Base-by-base conservation (phyloP, 2,329 filamentous ascomycete species). In the Pyricularia sp. region DNA sequence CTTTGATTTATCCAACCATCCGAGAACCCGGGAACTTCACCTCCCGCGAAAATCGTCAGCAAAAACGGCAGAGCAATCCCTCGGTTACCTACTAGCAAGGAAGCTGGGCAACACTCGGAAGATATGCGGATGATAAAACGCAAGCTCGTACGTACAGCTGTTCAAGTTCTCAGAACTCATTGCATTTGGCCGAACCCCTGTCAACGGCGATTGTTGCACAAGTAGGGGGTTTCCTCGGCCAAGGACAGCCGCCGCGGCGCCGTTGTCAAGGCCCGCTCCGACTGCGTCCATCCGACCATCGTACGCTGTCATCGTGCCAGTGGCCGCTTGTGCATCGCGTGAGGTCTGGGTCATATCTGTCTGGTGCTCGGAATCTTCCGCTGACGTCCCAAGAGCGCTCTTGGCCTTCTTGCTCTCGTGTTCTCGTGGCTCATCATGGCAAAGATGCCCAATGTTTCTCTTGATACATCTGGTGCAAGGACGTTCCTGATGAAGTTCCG, bases 401-500 rank as follows among this genome's bases (percentile, higher is more conserved):
- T 93, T 96, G 71, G 84, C 78, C 77, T 93, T 93, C 78, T 94
- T 96, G 66, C 88, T 77, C 68, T 87, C 85, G 70, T 87, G 81
- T 73, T 99, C 93, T 76, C 93, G 88, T 70, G 93, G 93, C 78
- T 97, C 94, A 78, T 99, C 94, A 79, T 97, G 94, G 78, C 94
- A 99, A 70, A 99, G 84, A 78, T 99, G 94, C 72, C 93, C 94
- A 76, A 99, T 99, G 79, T 96, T 96, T 73, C 94, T 88, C 80
- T 97, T 99, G 78, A 97, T 91, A 81, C 94, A 99, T 78, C 94
- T 86, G 72, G 91, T 93, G 84, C 94, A 99, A 73, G 94, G 94
- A 75, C 94, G 88, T 81, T 96, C 91, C 91, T 96, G 76, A 73
- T 28, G 16, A 28, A 19, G 55, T 28, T 19, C 12, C 28, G 13